Percentiles rank a stretch among this genome's conserved stretches.
These are phyloP conservation scores for Chenopodium album DNA, from an alignment of 148 eudicot genomes.

Conservation along the genomic window DNA sequence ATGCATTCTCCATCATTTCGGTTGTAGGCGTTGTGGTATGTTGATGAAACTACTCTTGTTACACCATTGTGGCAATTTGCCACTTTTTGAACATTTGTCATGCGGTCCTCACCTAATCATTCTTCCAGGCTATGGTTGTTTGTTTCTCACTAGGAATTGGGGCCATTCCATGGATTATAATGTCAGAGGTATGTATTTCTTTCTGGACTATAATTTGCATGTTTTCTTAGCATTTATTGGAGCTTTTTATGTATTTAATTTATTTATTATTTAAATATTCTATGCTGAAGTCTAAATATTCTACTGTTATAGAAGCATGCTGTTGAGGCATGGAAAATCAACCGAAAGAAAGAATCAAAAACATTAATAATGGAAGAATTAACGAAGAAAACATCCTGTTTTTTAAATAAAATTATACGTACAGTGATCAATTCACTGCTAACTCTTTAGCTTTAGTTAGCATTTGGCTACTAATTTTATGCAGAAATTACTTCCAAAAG, in stretches of 20 bases:
- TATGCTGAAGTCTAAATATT: background rate
- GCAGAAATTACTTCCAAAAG: no score
- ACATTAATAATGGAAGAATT: no score
- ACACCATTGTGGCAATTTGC: background rate
- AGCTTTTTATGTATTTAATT: background rate
- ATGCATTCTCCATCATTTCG: constrained; percentile 53
- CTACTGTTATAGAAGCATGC: background rate
- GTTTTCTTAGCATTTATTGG: background rate
- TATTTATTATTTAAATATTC: background rate
- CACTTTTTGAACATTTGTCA: background rate
- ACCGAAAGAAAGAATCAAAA: background rate
- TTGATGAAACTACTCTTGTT: constrained; percentile 10
- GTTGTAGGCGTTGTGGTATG: constrained; percentile 95
- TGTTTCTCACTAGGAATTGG: constrained; percentile 91
- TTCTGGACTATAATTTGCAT: background rate
- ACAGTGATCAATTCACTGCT: no score
- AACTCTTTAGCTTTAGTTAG: no score
- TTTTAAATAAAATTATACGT: no score
- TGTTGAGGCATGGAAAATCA: background rate
- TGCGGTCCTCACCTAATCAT: background rate
- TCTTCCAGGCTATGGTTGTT: constrained; percentile 69
- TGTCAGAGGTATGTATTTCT: constrained; percentile 75
- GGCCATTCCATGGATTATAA: constrained; percentile 92
- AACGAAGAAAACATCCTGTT: background rate
- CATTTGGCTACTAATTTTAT: no score